Evolutionary conservation across 2,329 filamentous ascomycete species (phyloP).

Genomic region (Lizonia empirigonia): DNA sequence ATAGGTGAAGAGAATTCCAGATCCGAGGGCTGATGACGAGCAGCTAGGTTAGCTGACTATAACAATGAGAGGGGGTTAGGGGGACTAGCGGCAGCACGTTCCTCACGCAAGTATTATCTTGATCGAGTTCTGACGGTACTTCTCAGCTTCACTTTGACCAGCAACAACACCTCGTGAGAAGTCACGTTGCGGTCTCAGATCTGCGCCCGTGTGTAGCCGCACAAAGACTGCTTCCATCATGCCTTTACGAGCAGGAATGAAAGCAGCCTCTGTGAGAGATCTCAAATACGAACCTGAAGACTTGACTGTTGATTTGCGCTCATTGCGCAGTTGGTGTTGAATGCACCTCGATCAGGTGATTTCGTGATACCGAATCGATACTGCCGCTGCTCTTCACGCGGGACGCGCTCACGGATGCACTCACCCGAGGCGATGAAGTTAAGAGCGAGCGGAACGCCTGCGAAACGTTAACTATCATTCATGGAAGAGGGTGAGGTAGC

Average conservation of each 20-base stretch:
- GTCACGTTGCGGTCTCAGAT: conserved; percentile 50
- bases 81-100: conserved; percentile 86
- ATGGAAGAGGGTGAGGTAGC: not conserved
- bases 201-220: conserved; percentile 82
- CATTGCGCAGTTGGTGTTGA: conserved; percentile 5
- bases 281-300: conserved; percentile 50
- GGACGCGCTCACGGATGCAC: conserved; percentile 56
- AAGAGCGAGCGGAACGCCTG: conserved; percentile 79
- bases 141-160: conserved; percentile 76
- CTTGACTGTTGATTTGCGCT: conserved; percentile 25
- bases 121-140: conserved; percentile 95
- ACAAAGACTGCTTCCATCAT: conserved; percentile 38
- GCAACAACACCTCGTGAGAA: not conserved
- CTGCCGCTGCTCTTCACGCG: conserved; percentile 64
- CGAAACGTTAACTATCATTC: conserved; percentile 32
- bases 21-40: conserved; percentile 70
- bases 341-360: conserved; percentile 16
- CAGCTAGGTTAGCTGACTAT: conserved; percentile 42
- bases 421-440: conserved; percentile 94
- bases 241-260: conserved; percentile 10
- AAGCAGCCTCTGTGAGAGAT: conserved; percentile 42
- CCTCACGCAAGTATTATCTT: conserved; percentile 99
- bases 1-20: conserved; percentile 82
- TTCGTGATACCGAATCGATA: conserved; percentile 54
- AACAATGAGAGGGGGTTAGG: conserved; percentile 45